Evolutionary conservation across 2,329 filamentous ascomycete species (phyloP), one percentile per base, ranked within the genome.

Genomic region (Rugonectria rugulosa): DNA sequence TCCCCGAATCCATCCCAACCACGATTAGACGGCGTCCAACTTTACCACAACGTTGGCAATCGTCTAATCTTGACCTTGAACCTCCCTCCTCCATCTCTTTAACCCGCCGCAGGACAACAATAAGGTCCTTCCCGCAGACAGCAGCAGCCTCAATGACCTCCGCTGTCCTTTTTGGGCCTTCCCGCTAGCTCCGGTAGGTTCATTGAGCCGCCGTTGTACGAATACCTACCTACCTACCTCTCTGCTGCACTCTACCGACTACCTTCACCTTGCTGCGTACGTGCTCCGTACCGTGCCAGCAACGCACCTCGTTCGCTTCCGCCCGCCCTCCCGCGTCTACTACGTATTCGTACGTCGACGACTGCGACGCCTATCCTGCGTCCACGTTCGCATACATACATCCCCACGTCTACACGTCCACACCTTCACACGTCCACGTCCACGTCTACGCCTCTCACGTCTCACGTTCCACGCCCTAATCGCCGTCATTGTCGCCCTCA

Each of bases 131-230:
- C 24, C 46, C 45, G 27, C 15, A 36, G n/a, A 37, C n/a, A n/a
- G 37, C 34, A 57, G 42, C 54, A 60, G 56, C 42, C 56, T 61
- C 65, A 65, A 67, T 67, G 65, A 63, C 47, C 54, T 44, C 48
- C 46, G 43, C 53, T 37, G 48, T 51, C 57, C 56, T 54, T 58
- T 38, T 47, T 58, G 55, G 55, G 56, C 57, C 58, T 61, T 59
- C 51, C 57, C 57, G 62, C 53, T 59, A 61, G 63, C 60, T 67
- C 48, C 53, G 65, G 65, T 68, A 66, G 65, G 63, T 64, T n/a
- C 52, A 57, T 38, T 60, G 53, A 60, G 56, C 65, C 61, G 54
- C 53, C 64, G 47, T 42, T 49, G 29, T 46, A 46, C 40, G 44
- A 20, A 19, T 29, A 34, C 38, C 38, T 37, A 20, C 34, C 29